Conservation (phyloP, 352 stramenopile genomes). For the Thraustotheca clavata region DNA sequence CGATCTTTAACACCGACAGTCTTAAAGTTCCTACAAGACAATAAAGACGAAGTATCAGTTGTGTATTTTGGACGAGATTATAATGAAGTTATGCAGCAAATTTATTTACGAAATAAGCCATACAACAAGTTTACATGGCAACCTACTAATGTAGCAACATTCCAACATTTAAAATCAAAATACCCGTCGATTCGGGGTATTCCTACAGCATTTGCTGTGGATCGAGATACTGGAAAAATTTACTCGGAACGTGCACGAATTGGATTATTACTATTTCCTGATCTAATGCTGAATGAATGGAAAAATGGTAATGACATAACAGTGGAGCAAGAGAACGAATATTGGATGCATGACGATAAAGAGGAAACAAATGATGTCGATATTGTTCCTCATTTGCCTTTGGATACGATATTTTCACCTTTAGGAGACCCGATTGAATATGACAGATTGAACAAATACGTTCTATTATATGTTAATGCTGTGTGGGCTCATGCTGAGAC, state of each 20-base stretch:
- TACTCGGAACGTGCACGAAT: background rate
- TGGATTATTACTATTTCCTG: background rate
- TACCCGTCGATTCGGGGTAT: constrained; percentile 1
- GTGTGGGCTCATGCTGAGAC: background rate
- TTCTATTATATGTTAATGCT: background rate
- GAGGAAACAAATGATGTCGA: background rate
- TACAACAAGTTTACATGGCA: background rate
- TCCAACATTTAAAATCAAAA: background rate
- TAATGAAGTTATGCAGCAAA: background rate
- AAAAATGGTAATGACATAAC: background rate
- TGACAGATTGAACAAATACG: background rate
- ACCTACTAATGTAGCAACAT: background rate
- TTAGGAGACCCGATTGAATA: background rate
- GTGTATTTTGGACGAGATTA: background rate
- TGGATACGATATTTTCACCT: background rate
- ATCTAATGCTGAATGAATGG: background rate
- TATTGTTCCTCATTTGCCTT: background rate
- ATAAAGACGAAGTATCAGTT: background rate
- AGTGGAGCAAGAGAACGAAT: background rate
- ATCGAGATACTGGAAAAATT: constrained; percentile 3
- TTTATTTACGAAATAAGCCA: background rate
- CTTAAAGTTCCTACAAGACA: background rate
- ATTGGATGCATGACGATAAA: background rate
- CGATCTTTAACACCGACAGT: too few relatives aligned
- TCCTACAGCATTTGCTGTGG: background rate